These are phyloP conservation scores for Erodium chrysanthum DNA, from an alignment of 441 rosid species.

Conservation along the genomic window DNA sequence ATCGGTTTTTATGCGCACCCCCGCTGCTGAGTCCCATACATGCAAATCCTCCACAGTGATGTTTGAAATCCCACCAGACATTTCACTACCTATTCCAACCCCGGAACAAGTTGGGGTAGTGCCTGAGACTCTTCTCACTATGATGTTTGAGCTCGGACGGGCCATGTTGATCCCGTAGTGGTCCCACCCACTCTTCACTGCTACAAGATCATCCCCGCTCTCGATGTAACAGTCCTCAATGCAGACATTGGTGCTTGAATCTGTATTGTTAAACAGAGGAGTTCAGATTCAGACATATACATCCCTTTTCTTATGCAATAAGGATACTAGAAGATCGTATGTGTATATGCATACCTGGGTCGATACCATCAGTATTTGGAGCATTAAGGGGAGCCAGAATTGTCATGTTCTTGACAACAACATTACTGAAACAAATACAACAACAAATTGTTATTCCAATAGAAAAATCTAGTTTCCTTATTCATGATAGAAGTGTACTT, in stretches of 20 bases:
- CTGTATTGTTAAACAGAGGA: slow-evolving; percentile 26
- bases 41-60: slow-evolving; percentile 55
- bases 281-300: neutral
- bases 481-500: neutral
- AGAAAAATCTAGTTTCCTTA: no score
- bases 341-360: slow-evolving; percentile 29
- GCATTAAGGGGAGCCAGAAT: slow-evolving; percentile 84
- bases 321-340: neutral
- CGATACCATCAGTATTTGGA: slow-evolving; percentile 94
- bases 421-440: slow-evolving; percentile 45
- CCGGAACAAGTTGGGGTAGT: slow-evolving; percentile 91
- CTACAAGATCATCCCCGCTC: slow-evolving; percentile 93
- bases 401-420: slow-evolving; percentile 69
- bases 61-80: slow-evolving; percentile 85
- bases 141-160: slow-evolving; percentile 70
- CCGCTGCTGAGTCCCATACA: slow-evolving; percentile 84
- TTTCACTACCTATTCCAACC: slow-evolving; percentile 87
- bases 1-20: slow-evolving; percentile 79
- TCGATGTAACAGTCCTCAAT: slow-evolving; percentile 84
- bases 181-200: slow-evolving; percentile 95
- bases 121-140: slow-evolving; percentile 65
- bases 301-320: neutral
- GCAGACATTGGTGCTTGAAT: slow-evolving; percentile 74
- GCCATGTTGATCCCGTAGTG: slow-evolving; percentile 78
- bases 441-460: neutral